Percentiles rank a stretch among this genome's conserved stretches.
phyloP scores from a whole-genome alignment of 2,329 filamentous ascomycete species.

The Arthroderma sp. region DNA sequence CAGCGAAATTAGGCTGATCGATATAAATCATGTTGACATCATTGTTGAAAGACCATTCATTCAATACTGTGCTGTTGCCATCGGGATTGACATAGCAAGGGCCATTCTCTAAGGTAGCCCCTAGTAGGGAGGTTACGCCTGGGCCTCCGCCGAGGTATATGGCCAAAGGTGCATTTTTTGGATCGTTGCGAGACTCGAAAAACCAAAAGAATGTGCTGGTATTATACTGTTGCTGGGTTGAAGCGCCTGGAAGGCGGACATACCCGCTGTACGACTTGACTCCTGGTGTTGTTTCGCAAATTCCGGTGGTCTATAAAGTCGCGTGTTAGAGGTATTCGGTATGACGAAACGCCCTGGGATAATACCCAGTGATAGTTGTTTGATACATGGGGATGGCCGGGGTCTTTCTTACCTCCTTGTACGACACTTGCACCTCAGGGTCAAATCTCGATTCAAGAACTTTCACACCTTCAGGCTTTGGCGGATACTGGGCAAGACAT shows the following conservation, averaged over 20 bases:
- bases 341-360: too few relatives aligned
- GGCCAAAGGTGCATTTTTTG: conserved; percentile 42
- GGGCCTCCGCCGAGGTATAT: conserved; percentile 53
- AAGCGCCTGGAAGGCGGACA: conserved; percentile 41
- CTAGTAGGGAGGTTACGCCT: conserved; percentile 45
- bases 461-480: conserved; percentile 26
- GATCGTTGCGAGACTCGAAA: conserved; percentile 43
- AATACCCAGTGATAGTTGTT: too few relatives aligned
- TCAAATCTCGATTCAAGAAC: conserved; percentile 25
- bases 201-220: conserved; percentile 57
- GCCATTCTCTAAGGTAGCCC: conserved; percentile 38
- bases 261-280: conserved; percentile 49
- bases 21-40: conserved; percentile 54
- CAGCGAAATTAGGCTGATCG: conserved; percentile 50
- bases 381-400: neutral
- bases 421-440: conserved; percentile 31
- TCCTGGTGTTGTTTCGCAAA: conserved; percentile 45
- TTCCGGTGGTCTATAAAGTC: conserved; percentile 11
- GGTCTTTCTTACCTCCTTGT: conserved; percentile 27
- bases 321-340: too few relatives aligned
- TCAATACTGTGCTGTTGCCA: conserved; percentile 38
- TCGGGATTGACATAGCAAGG: conserved; percentile 42
- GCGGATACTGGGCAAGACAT: conserved; percentile 20
- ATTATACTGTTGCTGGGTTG: conserved; percentile 38
- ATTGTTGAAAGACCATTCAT: conserved; percentile 51